Evolutionary conservation across 2,329 filamentous ascomycete species (phyloP).

Genomic region (Curvularia lunata): DNA sequence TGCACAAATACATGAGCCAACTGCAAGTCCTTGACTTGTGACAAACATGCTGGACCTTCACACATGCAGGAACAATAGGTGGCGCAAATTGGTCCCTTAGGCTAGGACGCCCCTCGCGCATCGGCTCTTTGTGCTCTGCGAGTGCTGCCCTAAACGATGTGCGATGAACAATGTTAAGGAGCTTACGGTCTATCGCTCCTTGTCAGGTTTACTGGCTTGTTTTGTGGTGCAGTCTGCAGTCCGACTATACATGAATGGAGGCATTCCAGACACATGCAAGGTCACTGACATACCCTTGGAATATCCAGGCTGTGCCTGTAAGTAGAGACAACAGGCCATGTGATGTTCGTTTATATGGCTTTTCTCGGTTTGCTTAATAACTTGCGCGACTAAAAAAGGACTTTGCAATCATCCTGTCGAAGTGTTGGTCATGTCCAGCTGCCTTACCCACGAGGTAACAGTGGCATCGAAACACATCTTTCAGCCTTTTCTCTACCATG

Average conservation of each 20-base stretch:
- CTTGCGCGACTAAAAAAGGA: too few relatives aligned
- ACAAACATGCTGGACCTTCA: not conserved
- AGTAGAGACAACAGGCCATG: not conserved
- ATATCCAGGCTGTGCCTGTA: not conserved
- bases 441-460: not conserved
- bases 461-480: not conserved
- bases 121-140: not conserved
- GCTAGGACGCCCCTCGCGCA: conserved; percentile 2
- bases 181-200: not conserved
- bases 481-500: not conserved
- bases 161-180: conserved; percentile 13
- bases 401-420: not conserved
- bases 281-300: too few relatives aligned
- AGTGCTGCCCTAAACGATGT: not conserved
- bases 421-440: not conserved
- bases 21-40: not conserved
- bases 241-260: too few relatives aligned
- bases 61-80: not conserved
- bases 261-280: too few relatives aligned
- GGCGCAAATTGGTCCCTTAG: not conserved
- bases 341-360: too few relatives aligned
- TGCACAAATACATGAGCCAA: not conserved
- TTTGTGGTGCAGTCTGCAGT: not conserved
- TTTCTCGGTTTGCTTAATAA: too few relatives aligned
- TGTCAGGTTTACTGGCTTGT: not conserved